Conservation (phyloP, 1,139 yeast genomes). For the Pichia sp. region DNA sequence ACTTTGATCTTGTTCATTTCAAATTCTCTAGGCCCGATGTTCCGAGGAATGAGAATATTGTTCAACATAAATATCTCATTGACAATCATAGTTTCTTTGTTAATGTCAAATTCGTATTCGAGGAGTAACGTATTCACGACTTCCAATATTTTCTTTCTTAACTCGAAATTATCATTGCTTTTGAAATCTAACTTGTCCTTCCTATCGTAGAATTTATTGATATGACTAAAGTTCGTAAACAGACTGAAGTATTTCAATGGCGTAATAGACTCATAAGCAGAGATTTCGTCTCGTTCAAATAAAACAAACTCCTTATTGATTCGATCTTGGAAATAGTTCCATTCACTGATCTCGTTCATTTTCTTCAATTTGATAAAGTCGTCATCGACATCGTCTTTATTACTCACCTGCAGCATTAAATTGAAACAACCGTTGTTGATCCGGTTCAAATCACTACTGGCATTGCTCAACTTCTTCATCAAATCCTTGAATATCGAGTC, state of each 20-base stretch:
- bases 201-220: conserved; percentile 37
- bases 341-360: conserved; percentile 66
- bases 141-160: conserved; percentile 23
- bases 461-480: conserved; percentile 45
- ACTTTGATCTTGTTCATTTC: conserved; percentile 24
- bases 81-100: conserved; percentile 11
- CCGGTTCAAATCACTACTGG: conserved; percentile 53
- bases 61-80: conserved; percentile 49
- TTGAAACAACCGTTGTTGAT: conserved; percentile 74
- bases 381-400: conserved; percentile 47
- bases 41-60: conserved; percentile 42
- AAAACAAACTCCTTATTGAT: conserved; percentile 32
- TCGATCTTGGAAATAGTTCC: conserved; percentile 71
- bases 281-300: conserved; percentile 46
- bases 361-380: conserved; percentile 57
- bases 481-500: conserved; percentile 48
- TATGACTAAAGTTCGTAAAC: conserved; percentile 43
- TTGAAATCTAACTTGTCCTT: conserved; percentile 10
- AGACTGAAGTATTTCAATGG: conserved; percentile 63
- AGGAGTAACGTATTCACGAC: conserved; percentile 15
- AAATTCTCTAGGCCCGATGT: conserved; percentile 25
- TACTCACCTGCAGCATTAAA: conserved; percentile 36
- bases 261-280: conserved; percentile 55
- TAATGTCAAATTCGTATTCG: conserved; percentile 6
- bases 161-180: conserved; percentile 18